Conservation (phyloP, 108 stramenopile genomes). For the Discostella pseudostelligera region DNA sequence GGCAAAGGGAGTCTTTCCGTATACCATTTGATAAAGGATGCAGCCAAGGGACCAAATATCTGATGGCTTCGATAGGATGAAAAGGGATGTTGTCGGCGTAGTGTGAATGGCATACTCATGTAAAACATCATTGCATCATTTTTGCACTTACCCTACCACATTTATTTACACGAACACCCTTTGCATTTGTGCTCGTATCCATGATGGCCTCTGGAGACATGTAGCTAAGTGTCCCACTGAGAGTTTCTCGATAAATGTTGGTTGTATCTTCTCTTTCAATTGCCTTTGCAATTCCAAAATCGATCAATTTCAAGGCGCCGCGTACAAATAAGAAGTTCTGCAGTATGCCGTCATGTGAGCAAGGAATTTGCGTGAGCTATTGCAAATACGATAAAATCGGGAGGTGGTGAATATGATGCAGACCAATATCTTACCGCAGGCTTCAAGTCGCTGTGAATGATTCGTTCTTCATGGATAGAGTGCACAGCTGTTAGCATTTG, state of each 20-base stretch:
- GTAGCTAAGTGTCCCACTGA: conserved; percentile 98
- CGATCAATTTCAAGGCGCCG: conserved; percentile 96
- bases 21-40: conserved; percentile 97
- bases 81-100: no score
- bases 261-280: conserved; percentile 96
- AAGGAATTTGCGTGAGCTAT: conserved; percentile 9
- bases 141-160: conserved; percentile 60
- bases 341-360: background rate
- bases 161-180: conserved; percentile 49
- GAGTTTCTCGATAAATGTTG: conserved; percentile 95
- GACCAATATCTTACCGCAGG: conserved; percentile 60
- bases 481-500: conserved; percentile 98
- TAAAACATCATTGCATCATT: background rate
- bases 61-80: conserved; percentile 51
- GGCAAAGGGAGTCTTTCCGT: conserved; percentile 92
- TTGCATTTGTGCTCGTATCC: conserved; percentile 76
- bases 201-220: conserved; percentile 98
- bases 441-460: conserved; percentile 97
- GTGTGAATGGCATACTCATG: no score
- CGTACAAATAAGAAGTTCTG: conserved; percentile 87
- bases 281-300: conserved; percentile 99
- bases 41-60: conserved; percentile 97
- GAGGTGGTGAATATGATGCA: background rate
- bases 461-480: conserved; percentile 95
- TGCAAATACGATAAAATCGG: background rate